Percentiles rank a stretch among this genome's conserved stretches.
Evolutionary conservation across 345 rosid species (phyloP).

Genomic region (Geranium rotundifolium): DNA sequence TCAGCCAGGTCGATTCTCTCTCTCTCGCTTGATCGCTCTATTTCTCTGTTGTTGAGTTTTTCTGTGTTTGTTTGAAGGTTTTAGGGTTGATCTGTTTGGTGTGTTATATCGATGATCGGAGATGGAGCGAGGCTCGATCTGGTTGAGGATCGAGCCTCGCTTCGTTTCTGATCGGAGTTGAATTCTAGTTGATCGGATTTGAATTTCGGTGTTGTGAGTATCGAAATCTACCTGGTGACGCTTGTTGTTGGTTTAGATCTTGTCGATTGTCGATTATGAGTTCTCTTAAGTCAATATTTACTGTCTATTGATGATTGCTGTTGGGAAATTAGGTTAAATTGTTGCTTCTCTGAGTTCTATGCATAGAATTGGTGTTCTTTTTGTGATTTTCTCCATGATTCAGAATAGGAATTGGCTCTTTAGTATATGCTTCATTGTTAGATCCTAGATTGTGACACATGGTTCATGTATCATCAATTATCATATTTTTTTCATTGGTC

Average conservation of each 20-base stretch:
- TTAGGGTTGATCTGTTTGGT: slow-evolving; percentile 18
- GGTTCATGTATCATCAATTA: neutral
- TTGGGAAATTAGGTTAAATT: too few species aligned
- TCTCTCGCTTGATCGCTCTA: neutral
- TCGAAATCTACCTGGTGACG: neutral
- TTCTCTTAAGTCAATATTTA: neutral
- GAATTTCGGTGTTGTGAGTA: neutral
- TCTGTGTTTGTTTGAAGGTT: slow-evolving; percentile 2
- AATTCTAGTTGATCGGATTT: neutral
- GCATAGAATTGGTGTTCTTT: neutral
- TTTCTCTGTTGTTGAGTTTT: neutral
- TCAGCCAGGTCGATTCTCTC: slow-evolving; percentile 59
- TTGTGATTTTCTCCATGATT: neutral
- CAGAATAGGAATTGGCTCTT: too few species aligned
- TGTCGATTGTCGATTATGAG: neutral
- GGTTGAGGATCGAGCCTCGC: neutral
- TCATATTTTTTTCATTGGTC: neutral
- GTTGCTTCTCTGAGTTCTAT: neutral
- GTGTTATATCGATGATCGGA: slow-evolving; percentile 6
- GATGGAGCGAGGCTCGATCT: neutral
- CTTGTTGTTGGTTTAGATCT: neutral
- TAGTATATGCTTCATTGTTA: neutral
- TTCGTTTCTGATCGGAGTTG: neutral
- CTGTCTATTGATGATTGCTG: neutral
- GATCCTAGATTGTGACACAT: neutral